phyloP scores from a whole-genome alignment of 805 yeast genomes.

The Zygosaccharomyces bailii region DNA sequence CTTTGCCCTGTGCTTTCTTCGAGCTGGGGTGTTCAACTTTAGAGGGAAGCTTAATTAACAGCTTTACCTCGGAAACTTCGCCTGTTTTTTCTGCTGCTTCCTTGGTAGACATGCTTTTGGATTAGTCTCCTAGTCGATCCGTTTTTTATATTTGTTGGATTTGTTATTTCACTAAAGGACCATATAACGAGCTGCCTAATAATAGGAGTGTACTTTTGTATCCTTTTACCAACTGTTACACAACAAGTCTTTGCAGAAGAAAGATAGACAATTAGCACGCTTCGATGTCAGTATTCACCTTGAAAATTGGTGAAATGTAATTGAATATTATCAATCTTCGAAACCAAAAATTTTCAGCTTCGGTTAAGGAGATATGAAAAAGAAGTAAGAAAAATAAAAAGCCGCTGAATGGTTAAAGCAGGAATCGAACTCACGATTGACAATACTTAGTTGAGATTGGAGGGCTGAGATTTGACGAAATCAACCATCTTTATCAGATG shows the following conservation, averaged over 20 bases:
- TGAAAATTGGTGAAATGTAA: background rate
- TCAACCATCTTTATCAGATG: too few species aligned
- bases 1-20: slow-evolving; percentile 17
- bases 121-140: too few species aligned
- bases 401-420: background rate
- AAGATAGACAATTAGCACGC: background rate
- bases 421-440: background rate
- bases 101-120: slow-evolving; percentile 12
- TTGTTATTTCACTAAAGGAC: background rate
- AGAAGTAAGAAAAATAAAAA: background rate
- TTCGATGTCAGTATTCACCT: background rate
- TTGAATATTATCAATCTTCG: background rate
- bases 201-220: background rate
- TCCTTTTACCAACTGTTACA: background rate
- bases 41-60: slow-evolving; percentile 11
- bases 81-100: slow-evolving; percentile 7
- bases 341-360: background rate
- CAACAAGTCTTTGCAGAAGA: background rate
- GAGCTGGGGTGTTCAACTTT: slow-evolving; percentile 1
- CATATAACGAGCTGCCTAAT: background rate
- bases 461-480: too few species aligned
- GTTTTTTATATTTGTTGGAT: background rate
- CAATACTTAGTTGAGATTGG: too few species aligned
- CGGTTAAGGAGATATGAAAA: background rate
- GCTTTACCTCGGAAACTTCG: slow-evolving; percentile 6